phyloP scores from a whole-genome alignment of 768 basidiomycete genomes.

The Suillus clintonianus region DNA sequence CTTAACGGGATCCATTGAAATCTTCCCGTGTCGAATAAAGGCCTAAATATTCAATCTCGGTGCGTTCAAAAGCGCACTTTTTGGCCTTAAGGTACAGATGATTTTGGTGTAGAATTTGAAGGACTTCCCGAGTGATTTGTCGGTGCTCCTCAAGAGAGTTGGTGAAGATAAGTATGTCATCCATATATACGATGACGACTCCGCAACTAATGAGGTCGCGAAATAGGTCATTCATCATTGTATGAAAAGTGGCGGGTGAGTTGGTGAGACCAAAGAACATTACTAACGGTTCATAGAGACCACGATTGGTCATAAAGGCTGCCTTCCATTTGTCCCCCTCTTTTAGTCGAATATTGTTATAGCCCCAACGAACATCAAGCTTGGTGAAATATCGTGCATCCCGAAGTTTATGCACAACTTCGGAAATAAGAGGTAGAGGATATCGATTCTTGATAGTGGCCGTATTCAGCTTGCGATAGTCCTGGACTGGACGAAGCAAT shows the following conservation, averaged over 20 bases:
- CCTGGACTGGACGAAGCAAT: neutral
- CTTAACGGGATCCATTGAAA: constrained; percentile 9
- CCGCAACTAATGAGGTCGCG: constrained; percentile 20
- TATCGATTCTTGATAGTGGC: neutral
- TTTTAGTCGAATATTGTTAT: neutral
- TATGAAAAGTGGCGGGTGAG: constrained; percentile 36
- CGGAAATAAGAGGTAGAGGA: neutral
- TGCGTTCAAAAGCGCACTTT: constrained; percentile 36
- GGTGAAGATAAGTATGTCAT: neutral
- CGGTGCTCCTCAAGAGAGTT: neutral
- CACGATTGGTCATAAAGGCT: neutral
- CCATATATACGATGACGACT: neutral
- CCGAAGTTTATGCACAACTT: neutral
- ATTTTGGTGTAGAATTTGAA: constrained; percentile 23
- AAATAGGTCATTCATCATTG: constrained; percentile 34
- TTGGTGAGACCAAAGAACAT: no score
- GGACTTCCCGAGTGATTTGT: neutral
- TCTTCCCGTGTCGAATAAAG: constrained; percentile 25
- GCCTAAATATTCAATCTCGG: constrained; percentile 32
- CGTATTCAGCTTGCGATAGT: no score
- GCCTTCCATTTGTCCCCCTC: constrained; percentile 2
- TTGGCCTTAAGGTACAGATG: constrained; percentile 35
- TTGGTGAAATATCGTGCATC: neutral
- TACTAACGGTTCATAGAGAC: neutral
- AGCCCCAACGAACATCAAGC: neutral